phyloP scores from a whole-genome alignment of 2,329 filamentous ascomycete genomes.

The Diplocarpon rosae region DNA sequence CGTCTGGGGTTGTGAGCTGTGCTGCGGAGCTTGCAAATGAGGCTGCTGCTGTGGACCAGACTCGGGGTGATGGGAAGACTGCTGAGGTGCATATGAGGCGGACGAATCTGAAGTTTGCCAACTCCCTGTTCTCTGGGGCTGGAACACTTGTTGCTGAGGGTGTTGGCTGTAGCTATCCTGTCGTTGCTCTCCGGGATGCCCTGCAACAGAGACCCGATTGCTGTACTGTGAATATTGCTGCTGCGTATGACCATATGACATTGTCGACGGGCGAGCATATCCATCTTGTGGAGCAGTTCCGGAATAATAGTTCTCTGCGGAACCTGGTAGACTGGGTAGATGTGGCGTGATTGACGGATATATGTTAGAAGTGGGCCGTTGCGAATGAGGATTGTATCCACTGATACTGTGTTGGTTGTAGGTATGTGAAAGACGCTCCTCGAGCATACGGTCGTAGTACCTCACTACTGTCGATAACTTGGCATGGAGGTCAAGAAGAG shows the following conservation, averaged over 20 bases:
- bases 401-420: constrained; percentile 72
- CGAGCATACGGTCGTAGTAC: constrained; percentile 96
- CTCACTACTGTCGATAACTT: constrained; percentile 93
- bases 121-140: constrained; percentile 38
- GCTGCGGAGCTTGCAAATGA: constrained; percentile 19
- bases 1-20: constrained; percentile 12
- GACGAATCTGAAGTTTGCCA: constrained; percentile 33
- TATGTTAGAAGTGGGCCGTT: constrained; percentile 43
- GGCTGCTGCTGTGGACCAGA: constrained; percentile 10
- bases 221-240: constrained; percentile 31
- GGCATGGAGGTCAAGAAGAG: constrained; percentile 82
- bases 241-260: constrained; percentile 37
- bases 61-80: constrained; percentile 20
- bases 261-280: constrained; percentile 38
- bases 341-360: constrained; percentile 61
- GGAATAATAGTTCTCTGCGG: constrained; percentile 74
- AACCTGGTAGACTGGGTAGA: constrained; percentile 35
- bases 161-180: constrained; percentile 19
- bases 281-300: constrained; percentile 44
- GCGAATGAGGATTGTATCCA: constrained; percentile 46
- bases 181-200: constrained; percentile 17
- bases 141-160: constrained; percentile 33
- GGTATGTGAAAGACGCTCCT: constrained; percentile 85
- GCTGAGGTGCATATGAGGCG: constrained; percentile 14
- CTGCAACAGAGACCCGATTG: constrained; percentile 18